Base-by-base conservation (phyloP, 1,284 basidiomycete species). In the Retiboletus fuscus region DNA sequence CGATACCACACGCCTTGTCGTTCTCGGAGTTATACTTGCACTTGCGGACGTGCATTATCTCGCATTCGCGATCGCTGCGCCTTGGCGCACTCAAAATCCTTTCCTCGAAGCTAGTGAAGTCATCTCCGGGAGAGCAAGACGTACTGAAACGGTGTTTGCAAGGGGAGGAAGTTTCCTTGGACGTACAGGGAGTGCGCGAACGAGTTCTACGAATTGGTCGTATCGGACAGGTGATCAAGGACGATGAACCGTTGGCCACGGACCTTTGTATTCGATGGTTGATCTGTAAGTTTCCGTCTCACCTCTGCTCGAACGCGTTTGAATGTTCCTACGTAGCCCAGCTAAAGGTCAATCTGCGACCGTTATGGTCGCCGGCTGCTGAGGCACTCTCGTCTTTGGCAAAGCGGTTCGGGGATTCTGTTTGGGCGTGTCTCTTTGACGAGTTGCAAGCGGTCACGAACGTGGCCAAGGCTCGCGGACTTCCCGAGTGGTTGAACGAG, bases 321-420 rank as follows among this genome's bases (percentile, higher is more conserved):
- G 6, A 65, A 46, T 13, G 6, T 46, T 70, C 2, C n/a, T 66
- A 22, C 62, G 26, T 74, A 91, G 94, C 93, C 4, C 96, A 98
- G 81, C 85, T 98, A 63, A 98, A 98, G 83, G 93, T 98, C 75
- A 96, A 96, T 80, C 85, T 98, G 61, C 89, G 95, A 46, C 97
- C 97, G 0, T 78, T 97, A 20, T 99, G 96, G 93, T 88, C 89
- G 10, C 93, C 96, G n/a, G 90, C 95, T 3, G 88, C 91, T 24
- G 87, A 88, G 12, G 91, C 93, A 0, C 83, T 98, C 3, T 87
- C 89, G 0, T 83, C 85, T 0, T 80, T 96, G 49, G 83, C 90
- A 0, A 84, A 87, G 47, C 83, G 88, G 28, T 91, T 91, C 72
- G 91, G 89, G 0, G 91, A 95, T 73, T 72, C 87, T 1, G 89